Evolutionary conservation across 2,329 filamentous ascomycete species (phyloP), one percentile per base, ranked within the genome.

Genomic region (Aspergillus floridensis): DNA sequence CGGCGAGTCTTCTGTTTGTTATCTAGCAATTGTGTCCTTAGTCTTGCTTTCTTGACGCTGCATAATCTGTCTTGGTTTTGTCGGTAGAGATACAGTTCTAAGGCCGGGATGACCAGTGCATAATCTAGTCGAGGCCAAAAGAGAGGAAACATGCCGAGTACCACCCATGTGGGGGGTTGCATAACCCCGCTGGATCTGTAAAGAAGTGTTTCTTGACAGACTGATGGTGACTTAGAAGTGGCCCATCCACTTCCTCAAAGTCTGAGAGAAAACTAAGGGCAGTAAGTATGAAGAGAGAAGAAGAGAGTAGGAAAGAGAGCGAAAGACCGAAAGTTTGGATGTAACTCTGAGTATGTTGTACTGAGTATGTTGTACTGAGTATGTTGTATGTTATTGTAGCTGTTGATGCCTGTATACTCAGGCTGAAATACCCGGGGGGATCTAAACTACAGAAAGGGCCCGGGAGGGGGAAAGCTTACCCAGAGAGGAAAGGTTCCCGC

Each of bases 401-500:
- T 10, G 22, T 14, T 14, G 29, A 8, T 12, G 41, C 53, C 53
- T 55, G 41, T 22, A 48, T 46, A 4, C 7, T 55, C 26, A 55
- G 53, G 53, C 53, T 29, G 24, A 22, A n/a, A 44, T 7, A n/a
- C 16, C 14, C n/a, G 14, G 38, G 53, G 47, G 38, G 12, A 54
- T 53, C 53, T 65, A 35, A 35, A 16, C 32, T 35, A 12, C 10
- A 12, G 11, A 35, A 32, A 21, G 26, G 26, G 48, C 47, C 56
- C 63, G 56, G 61, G 31, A 56, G 14, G 35, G 41, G 22, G 53
- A 58, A 38, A 44, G 58, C 65, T 65, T 57, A 38, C 60, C 63
- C 31, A 60, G 67, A 66, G 1, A 10, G 64, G 70, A 14, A 66
- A 65, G 61, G 70, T 61, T 66, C 60, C 60, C 38, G 61, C 48